These are phyloP conservation scores for Aspergillus tanneri DNA, from an alignment of 2,329 filamentous ascomycete genomes.

Conservation along the genomic window DNA sequence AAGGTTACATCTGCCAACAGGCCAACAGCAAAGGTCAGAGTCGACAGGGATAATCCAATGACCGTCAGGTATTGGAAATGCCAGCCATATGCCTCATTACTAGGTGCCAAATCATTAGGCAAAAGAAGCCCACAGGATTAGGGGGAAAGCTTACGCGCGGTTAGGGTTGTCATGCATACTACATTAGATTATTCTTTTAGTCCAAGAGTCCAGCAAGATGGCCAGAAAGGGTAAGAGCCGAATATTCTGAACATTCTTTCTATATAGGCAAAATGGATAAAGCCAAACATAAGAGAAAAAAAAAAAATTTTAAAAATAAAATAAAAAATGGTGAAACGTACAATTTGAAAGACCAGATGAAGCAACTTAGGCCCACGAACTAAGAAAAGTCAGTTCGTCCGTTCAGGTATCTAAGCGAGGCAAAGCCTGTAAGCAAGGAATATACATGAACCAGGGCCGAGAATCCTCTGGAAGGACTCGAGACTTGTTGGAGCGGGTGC, in stretches of 20 bases:
- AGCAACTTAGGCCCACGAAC: slow-evolving; percentile 43
- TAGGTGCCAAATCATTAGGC: slow-evolving; percentile 27
- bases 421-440: slow-evolving; percentile 22
- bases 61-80: slow-evolving; percentile 66
- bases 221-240: background rate
- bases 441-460: slow-evolving; percentile 49
- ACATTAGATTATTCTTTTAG: slow-evolving; percentile 9
- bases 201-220: background rate
- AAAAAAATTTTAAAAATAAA: background rate
- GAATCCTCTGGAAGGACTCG: slow-evolving; percentile 44
- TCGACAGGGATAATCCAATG: slow-evolving; percentile 58
- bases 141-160: slow-evolving; percentile 35
- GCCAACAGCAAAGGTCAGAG: slow-evolving; percentile 54
- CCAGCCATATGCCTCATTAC: slow-evolving; percentile 62
- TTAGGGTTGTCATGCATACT: slow-evolving; percentile 47
- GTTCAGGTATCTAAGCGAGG: slow-evolving; percentile 15
- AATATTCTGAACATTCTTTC: background rate
- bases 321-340: slow-evolving; percentile 24
- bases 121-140: background rate
- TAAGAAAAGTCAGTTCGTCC: slow-evolving; percentile 22
- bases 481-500: slow-evolving; percentile 46
- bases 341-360: slow-evolving; percentile 47
- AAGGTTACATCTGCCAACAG: slow-evolving; percentile 57
- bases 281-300: too few relatives aligned
- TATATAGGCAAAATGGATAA: background rate